Conservation (phyloP, 148 eudicot genomes). For the Rhododendron vialii region DNA sequence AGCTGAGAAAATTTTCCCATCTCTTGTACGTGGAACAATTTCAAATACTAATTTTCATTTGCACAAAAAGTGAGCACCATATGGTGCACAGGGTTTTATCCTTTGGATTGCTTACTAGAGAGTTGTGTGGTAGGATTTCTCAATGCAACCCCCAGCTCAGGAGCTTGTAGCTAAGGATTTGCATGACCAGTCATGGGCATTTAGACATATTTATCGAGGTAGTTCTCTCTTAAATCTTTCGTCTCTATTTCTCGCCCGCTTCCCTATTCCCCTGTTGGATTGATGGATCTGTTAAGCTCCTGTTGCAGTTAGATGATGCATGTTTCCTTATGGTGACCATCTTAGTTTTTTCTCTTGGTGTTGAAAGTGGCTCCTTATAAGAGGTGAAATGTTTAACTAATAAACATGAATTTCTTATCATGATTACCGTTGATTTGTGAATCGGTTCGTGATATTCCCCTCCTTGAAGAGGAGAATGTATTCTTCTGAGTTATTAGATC, state of each 20-base stretch:
- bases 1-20: constrained; percentile 97
- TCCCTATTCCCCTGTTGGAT: not conserved
- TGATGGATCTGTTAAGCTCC: not conserved
- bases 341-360: not conserved
- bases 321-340: not conserved
- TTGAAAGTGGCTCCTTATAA: not conserved
- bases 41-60: not conserved
- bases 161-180: constrained; percentile 90
- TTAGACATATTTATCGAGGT: constrained; percentile 95
- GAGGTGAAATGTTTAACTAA: not conserved
- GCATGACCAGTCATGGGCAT: constrained; percentile 94
- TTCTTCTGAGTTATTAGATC: not conserved
- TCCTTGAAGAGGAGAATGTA: not conserved
- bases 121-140: constrained; percentile 62
- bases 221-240: not conserved
- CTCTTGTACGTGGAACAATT: constrained; percentile 51
- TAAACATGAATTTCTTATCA: not conserved
- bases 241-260: not conserved
- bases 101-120: constrained; percentile 30
- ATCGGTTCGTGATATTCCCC: not conserved
- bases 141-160: constrained; percentile 98
- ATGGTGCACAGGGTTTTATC: not conserved
- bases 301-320: not conserved
- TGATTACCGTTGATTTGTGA: not conserved
- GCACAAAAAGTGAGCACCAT: not conserved